Evolutionary conservation across 2,329 filamentous ascomycete species (phyloP).

Genomic region (Diatrype stigma): DNA sequence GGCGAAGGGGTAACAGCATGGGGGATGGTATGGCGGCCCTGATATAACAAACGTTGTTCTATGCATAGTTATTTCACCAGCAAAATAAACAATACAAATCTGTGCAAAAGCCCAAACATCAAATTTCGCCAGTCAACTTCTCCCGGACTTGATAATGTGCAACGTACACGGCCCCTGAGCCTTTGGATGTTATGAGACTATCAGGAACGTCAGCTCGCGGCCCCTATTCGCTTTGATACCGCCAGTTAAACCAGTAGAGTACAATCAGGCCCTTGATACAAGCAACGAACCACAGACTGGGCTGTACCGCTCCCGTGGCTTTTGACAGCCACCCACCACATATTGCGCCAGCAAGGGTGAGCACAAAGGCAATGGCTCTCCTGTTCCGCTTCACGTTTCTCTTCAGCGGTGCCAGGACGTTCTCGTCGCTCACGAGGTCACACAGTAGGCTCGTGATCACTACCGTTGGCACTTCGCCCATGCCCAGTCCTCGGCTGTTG

Average conservation of each 20-base stretch:
- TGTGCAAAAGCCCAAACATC: too few species aligned
- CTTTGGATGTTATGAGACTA: too few species aligned
- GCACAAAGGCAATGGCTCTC: constrained; percentile 38
- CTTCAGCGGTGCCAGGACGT: constrained; percentile 36
- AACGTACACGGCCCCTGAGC: too few species aligned
- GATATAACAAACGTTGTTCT: neutral
- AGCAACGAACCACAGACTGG: constrained; percentile 41
- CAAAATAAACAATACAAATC: too few species aligned
- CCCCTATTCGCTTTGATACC: too few species aligned
- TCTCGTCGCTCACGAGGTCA: constrained; percentile 48
- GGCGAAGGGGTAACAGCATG: constrained; percentile 9
- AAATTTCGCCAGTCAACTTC: too few species aligned
- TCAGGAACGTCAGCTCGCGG: neutral
- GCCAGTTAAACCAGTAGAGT: constrained; percentile 25
- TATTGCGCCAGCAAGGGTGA: constrained; percentile 44
- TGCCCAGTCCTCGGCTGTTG: constrained; percentile 45
- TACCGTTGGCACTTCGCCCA: constrained; percentile 52
- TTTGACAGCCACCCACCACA: constrained; percentile 44
- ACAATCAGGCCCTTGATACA: constrained; percentile 39
- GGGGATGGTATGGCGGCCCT: constrained; percentile 12
- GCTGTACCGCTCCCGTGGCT: constrained; percentile 35
- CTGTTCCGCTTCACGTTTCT: constrained; percentile 49
- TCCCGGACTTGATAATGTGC: neutral
- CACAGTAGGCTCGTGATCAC: constrained; percentile 52
- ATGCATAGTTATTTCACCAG: too few species aligned